Conservation (phyloP, 768 basidiomycete genomes). For the Tricholomella constricta region DNA sequence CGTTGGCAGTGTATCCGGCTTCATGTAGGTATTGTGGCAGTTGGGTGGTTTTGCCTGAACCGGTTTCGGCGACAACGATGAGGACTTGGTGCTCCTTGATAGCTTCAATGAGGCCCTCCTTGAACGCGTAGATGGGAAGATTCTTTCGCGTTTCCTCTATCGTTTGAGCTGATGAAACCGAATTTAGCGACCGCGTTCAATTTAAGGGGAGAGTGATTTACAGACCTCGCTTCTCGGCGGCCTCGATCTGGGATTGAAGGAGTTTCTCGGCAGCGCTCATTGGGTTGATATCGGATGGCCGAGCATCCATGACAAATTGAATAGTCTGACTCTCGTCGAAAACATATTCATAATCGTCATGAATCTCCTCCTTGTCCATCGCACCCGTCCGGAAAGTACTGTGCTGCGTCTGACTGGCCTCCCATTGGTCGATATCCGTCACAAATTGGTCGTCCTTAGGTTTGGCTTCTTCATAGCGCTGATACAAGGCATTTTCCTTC, state of each 20-base stretch:
- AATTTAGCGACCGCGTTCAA: not conserved
- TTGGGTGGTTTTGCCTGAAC: slow-evolving; percentile 98
- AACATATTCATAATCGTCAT: slow-evolving; percentile 94
- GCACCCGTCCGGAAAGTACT: slow-evolving; percentile 92
- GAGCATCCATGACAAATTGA: slow-evolving; percentile 86
- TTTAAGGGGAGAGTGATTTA: slow-evolving; percentile 8
- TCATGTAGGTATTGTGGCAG: slow-evolving; percentile 98
- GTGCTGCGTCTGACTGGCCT: slow-evolving; percentile 85
- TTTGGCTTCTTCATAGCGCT: slow-evolving; percentile 93
- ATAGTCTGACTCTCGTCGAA: slow-evolving; percentile 99
- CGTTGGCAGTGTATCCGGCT: slow-evolving; percentile 89
- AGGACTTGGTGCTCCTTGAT: slow-evolving; percentile 92
- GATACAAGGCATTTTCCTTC: slow-evolving; percentile 88
- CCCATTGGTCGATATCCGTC: slow-evolving; percentile 98
- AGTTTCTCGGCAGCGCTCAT: slow-evolving; percentile 86
- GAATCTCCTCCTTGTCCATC: slow-evolving; percentile 80
- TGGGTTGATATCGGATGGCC: slow-evolving; percentile 59
- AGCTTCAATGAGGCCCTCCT: slow-evolving; percentile 85
- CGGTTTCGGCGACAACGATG: slow-evolving; percentile 97
- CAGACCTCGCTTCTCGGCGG: slow-evolving; percentile 87
- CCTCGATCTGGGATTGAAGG: slow-evolving; percentile 85
- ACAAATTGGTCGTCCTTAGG: slow-evolving; percentile 92
- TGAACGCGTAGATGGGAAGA: slow-evolving; percentile 88
- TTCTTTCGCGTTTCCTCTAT: slow-evolving; percentile 95
- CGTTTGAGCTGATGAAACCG: slow-evolving; percentile 57